Percentiles rank a stretch among this genome's conserved stretches.
phyloP scores from a whole-genome alignment of 164 flowering plant genomes.

The Sedum album region DNA sequence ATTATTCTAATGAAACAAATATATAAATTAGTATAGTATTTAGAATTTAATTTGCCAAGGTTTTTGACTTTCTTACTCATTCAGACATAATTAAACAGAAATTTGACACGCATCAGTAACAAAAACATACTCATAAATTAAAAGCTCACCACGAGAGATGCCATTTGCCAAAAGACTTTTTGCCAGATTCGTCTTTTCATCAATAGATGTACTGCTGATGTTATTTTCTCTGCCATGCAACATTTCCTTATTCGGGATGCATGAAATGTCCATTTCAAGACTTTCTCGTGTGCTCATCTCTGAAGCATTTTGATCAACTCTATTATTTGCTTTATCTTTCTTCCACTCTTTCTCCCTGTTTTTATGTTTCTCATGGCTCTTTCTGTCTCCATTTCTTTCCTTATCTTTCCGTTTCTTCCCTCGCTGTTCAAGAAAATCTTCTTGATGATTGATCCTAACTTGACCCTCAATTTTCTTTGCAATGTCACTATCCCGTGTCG shows the following conservation, averaged over 20 bases:
- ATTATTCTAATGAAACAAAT: neutral
- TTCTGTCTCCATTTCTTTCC: conserved; percentile 29
- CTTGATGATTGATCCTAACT: conserved; percentile 25
- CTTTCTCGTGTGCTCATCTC: conserved; percentile 27
- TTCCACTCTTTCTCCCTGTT: conserved; percentile 34
- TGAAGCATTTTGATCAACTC: conserved; percentile 18
- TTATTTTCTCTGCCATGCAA: neutral
- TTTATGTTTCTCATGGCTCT: conserved; percentile 29
- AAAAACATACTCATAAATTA: neutral
- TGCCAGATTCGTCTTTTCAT: conserved; percentile 38
- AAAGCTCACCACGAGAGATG: conserved; percentile 52
- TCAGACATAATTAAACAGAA: neutral
- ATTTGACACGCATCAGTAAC: neutral
- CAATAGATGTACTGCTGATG: conserved; percentile 18
- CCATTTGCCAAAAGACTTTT: conserved; percentile 57
- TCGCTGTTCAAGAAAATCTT: conserved; percentile 19
- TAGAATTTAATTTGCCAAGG: no score
- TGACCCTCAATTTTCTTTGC: conserved; percentile 25
- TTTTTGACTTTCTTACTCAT: neutral
- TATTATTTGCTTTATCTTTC: conserved; percentile 36
- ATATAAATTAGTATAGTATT: neutral
- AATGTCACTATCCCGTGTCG: conserved; percentile 16
- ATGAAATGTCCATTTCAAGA: conserved; percentile 17
- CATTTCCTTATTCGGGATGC: conserved; percentile 11
- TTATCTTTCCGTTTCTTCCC: conserved; percentile 26